Evolutionary conservation across 495 filamentous ascomycete species (phyloP).

Genomic region (Tuber umbilicatum): DNA sequence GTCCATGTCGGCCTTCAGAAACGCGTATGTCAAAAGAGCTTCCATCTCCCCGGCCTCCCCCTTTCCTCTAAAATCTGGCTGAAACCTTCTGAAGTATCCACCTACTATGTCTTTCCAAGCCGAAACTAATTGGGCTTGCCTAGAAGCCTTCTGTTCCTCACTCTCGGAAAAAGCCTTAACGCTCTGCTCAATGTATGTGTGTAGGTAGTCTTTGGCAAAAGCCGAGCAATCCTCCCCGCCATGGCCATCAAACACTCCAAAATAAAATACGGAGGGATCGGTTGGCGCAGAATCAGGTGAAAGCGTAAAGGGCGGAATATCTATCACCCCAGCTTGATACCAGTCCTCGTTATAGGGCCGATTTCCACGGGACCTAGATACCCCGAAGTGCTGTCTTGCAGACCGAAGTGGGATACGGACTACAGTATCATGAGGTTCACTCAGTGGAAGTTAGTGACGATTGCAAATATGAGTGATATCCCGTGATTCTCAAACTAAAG

Average conservation of each 20-base stretch:
- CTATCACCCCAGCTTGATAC: constrained; percentile 88
- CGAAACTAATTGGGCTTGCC: constrained; percentile 63
- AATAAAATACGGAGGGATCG: constrained; percentile 71
- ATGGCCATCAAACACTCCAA: constrained; percentile 93
- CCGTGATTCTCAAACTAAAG: neutral
- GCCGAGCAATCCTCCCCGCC: constrained; percentile 83
- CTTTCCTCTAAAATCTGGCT: constrained; percentile 57
- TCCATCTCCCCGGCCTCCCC: constrained; percentile 23
- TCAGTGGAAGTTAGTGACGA: neutral
- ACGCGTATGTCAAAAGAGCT: constrained; percentile 69
- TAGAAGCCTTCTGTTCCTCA: constrained; percentile 40
- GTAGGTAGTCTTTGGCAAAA: constrained; percentile 75
- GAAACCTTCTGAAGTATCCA: constrained; percentile 88
- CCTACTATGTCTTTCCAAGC: constrained; percentile 79
- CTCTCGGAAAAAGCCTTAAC: constrained; percentile 57
- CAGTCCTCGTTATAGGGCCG: constrained; percentile 87
- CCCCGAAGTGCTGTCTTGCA: constrained; percentile 94
- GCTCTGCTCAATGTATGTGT: constrained; percentile 79
- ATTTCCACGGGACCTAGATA: constrained; percentile 67
- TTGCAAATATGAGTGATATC: neutral
- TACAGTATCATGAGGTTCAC: constrained; percentile 53
- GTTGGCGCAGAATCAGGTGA: constrained; percentile 9
- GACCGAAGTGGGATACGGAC: constrained; percentile 91
- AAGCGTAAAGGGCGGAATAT: constrained; percentile 77
- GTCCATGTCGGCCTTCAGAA: constrained; percentile 84